These are phyloP conservation scores for Phytophthora pinifolia DNA, from an alignment of 352 stramenopile species.

Conservation along the genomic window DNA sequence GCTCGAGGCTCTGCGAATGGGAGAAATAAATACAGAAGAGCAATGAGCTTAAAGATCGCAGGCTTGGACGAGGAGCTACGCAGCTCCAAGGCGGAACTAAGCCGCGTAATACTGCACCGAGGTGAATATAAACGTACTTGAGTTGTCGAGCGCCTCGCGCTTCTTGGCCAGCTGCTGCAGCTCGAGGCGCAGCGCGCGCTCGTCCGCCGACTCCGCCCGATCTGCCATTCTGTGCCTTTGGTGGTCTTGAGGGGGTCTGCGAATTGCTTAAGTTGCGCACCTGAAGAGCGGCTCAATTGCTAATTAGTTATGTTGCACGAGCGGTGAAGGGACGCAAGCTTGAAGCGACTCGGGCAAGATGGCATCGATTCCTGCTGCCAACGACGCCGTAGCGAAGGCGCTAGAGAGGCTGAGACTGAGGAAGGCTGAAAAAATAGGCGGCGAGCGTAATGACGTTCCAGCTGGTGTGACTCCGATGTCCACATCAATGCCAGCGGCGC, in stretches of 20 bases:
- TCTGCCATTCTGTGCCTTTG: slow-evolving; percentile 23
- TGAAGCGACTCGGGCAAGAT: slow-evolving; percentile 24
- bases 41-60: slow-evolving; percentile 27
- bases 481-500: slow-evolving; percentile 15
- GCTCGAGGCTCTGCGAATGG: slow-evolving; percentile 25
- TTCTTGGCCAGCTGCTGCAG: slow-evolving; percentile 55
- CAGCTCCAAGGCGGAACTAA: not conserved
- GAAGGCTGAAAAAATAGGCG: not conserved
- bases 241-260: slow-evolving; percentile 12
- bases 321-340: no score
- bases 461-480: slow-evolving; percentile 1
- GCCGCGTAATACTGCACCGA: not conserved
- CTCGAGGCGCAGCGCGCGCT: slow-evolving; percentile 56
- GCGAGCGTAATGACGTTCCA: not conserved
- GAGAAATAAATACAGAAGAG: slow-evolving; percentile 3
- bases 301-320: not conserved
- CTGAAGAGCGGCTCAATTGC: no score
- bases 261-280: not conserved
- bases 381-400: slow-evolving; percentile 28
- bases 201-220: slow-evolving; percentile 39
- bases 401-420: slow-evolving; percentile 21
- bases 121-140: slow-evolving; percentile 23
- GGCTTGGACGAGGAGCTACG: slow-evolving; percentile 1
- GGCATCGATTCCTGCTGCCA: slow-evolving; percentile 8
- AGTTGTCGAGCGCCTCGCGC: slow-evolving; percentile 42